phyloP scores from a whole-genome alignment of 2,329 filamentous ascomycete species.

The Cladosporium sp. region DNA sequence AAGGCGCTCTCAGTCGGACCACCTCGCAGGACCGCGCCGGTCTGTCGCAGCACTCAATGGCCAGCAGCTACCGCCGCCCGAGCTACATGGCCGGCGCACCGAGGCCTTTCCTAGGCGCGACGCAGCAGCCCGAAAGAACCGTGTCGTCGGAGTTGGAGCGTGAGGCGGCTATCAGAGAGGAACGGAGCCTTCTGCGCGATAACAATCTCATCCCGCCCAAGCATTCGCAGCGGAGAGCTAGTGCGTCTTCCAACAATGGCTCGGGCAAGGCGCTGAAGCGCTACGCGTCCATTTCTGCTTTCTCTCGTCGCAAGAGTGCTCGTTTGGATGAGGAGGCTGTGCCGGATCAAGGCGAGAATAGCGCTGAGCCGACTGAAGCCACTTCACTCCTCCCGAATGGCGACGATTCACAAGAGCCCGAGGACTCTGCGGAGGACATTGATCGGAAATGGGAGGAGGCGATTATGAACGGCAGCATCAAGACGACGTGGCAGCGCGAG shows the following conservation, averaged over 20 bases:
- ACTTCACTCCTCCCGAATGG: slow-evolving; percentile 45
- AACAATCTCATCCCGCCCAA: slow-evolving; percentile 56
- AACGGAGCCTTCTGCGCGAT: slow-evolving; percentile 55
- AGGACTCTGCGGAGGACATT: slow-evolving; percentile 51
- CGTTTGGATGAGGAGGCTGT: slow-evolving; percentile 19
- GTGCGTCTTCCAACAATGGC: slow-evolving; percentile 16
- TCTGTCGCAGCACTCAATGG: slow-evolving; percentile 45
- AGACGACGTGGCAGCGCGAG: slow-evolving; percentile 89
- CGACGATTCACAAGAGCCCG: slow-evolving; percentile 39
- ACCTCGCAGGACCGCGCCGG: slow-evolving; percentile 16
- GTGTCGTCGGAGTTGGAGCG: slow-evolving; percentile 46
- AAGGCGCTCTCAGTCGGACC: slow-evolving; percentile 15
- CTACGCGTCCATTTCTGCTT: slow-evolving; percentile 13
- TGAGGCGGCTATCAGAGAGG: slow-evolving; percentile 52
- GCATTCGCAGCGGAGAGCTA: slow-evolving; percentile 35
- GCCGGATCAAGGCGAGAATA: slow-evolving; percentile 9
- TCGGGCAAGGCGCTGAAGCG: slow-evolving; percentile 19
- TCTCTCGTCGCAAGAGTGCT: slow-evolving; percentile 15
- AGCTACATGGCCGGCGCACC: slow-evolving; percentile 70
- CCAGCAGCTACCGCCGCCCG: slow-evolving; percentile 69
- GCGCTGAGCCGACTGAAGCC: slow-evolving; percentile 36
- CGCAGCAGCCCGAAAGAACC: slow-evolving; percentile 41
- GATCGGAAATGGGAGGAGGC: slow-evolving; percentile 82
- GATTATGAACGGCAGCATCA: slow-evolving; percentile 73
- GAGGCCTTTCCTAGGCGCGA: slow-evolving; percentile 64